Percentiles rank a stretch among this genome's conserved stretches.
phyloP scores from a whole-genome alignment of 2,329 filamentous ascomycete species.

The Xylariomycetidae sp. region DNA sequence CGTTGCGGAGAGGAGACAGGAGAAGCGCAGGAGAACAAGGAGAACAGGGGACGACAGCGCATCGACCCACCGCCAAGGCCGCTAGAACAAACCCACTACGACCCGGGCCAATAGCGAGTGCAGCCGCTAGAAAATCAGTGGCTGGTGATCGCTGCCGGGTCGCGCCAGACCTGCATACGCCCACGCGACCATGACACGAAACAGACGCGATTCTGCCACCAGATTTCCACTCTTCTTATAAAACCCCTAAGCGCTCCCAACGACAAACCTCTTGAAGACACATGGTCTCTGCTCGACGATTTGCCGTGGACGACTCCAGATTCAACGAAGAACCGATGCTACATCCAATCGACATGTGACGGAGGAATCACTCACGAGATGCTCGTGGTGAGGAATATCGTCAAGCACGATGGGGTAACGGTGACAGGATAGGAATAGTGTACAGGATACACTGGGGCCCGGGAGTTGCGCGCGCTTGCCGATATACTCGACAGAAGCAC shows the following conservation, averaged over 20 bases:
- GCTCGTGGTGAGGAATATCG: no score
- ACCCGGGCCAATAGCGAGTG: slow-evolving; percentile 18
- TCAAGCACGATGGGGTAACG: no score
- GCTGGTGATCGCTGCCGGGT: slow-evolving; percentile 20
- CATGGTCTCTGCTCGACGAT: no score
- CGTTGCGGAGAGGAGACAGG: slow-evolving; percentile 17
- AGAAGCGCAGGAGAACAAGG: slow-evolving; percentile 14
- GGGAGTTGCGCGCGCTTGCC: no score
- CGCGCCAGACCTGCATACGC: slow-evolving; percentile 17
- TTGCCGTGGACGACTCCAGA: no score
- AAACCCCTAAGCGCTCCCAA: slow-evolving; percentile 18
- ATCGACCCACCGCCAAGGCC: background rate
- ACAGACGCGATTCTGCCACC: slow-evolving; percentile 23
- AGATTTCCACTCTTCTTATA: slow-evolving; percentile 20
- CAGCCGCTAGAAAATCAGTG: slow-evolving; percentile 16
- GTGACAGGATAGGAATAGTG: no score
- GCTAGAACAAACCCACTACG: background rate
- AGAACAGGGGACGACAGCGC: slow-evolving; percentile 6
- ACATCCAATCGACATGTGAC: no score
- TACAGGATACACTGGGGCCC: no score
- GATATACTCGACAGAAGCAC: no score
- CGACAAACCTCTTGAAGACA: no score
- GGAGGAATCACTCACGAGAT: no score
- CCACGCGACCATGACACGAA: slow-evolving; percentile 26
- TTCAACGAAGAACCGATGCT: no score